Percentiles rank a stretch among this genome's conserved stretches.
Conservation (phyloP, 2,329 filamentous ascomycete species). For the Pseudopithomyces maydicus region DNA sequence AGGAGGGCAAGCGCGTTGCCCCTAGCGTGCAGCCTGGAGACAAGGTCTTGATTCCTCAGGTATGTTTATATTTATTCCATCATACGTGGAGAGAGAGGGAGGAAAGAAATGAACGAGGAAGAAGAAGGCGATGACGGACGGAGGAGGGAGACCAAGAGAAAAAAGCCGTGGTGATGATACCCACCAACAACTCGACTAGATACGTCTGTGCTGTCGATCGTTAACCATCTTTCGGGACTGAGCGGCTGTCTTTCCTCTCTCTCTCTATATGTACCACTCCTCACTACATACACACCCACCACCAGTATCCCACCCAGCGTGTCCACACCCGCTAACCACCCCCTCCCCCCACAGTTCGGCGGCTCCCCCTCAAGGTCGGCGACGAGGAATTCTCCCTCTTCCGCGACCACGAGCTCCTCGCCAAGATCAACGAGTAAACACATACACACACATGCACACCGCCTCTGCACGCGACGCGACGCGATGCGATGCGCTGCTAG, state of each 20-base stretch:
- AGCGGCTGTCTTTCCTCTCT: conserved; percentile 51
- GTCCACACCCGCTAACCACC: no score
- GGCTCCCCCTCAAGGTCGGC: conserved; percentile 96
- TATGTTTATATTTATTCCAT: conserved; percentile 51
- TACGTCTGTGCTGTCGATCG: conserved; percentile 94
- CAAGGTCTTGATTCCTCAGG: conserved; percentile 93
- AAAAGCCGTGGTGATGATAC: conserved; percentile 76
- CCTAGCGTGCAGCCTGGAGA: conserved; percentile 85
- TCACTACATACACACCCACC: no score
- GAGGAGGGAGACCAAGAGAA: no score
- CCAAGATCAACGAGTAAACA: conserved; percentile 95
- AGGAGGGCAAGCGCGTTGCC: conserved; percentile 83
- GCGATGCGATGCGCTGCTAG: no score
- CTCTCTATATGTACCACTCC: no score
- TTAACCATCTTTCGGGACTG: conserved; percentile 99
- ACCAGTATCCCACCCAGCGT: no score
- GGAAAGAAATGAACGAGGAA: neutral
- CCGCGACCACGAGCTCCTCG: conserved; percentile 97
- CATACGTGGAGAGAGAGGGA: neutral
- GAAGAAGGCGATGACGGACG: no score
- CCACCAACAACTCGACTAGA: conserved; percentile 90
- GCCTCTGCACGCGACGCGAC: neutral
- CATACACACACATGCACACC: neutral
- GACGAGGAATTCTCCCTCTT: conserved; percentile 96
- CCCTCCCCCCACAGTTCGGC: no score